These are phyloP conservation scores for Microbotryum lychnidis-dioicae DNA, from an alignment of 1,284 basidiomycete species.

Conservation along the genomic window DNA sequence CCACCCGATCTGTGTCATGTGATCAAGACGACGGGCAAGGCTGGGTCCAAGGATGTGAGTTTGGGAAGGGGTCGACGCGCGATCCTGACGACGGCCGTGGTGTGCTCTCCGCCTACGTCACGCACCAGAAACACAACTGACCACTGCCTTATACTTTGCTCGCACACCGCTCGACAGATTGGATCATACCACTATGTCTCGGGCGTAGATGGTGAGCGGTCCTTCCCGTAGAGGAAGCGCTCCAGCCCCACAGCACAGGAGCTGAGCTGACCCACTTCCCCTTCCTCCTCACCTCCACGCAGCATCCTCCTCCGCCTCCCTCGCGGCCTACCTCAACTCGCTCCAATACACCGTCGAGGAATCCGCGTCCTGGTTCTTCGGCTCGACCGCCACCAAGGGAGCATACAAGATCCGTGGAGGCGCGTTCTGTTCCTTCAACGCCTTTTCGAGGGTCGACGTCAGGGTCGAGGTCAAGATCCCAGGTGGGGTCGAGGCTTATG, in stretches of 20 bases:
- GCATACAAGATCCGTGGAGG: constrained; percentile 72
- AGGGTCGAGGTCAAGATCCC: constrained; percentile 98
- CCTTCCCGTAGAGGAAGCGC: background rate
- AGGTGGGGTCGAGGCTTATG: constrained; percentile 89
- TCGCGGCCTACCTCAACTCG: constrained; percentile 97
- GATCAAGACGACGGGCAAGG: constrained; percentile 78
- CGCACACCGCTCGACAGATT: constrained; percentile 47
- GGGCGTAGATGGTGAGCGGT: constrained; percentile 63
- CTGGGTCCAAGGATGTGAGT: constrained; percentile 75
- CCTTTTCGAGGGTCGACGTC: constrained; percentile 92
- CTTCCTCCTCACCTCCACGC: too few relatives aligned
- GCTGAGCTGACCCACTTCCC: background rate
- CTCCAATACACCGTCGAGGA: constrained; percentile 92
- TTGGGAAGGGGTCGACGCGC: too few relatives aligned
- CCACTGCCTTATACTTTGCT: constrained; percentile 1
- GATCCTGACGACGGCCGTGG: too few relatives aligned
- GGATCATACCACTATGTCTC: constrained; percentile 93
- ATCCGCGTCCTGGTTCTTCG: constrained; percentile 83
- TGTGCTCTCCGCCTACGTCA: too few relatives aligned
- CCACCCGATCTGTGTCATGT: constrained; percentile 96
- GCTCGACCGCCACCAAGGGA: constrained; percentile 51
- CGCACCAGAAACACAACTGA: background rate
- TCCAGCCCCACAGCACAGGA: too few relatives aligned
- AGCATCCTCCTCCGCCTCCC: constrained; percentile 85
- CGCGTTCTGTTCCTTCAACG: constrained; percentile 98